Evolutionary conservation across 495 filamentous ascomycete species (phyloP), one percentile per base, ranked within the genome.

Genomic region (Penicillium silybi): DNA sequence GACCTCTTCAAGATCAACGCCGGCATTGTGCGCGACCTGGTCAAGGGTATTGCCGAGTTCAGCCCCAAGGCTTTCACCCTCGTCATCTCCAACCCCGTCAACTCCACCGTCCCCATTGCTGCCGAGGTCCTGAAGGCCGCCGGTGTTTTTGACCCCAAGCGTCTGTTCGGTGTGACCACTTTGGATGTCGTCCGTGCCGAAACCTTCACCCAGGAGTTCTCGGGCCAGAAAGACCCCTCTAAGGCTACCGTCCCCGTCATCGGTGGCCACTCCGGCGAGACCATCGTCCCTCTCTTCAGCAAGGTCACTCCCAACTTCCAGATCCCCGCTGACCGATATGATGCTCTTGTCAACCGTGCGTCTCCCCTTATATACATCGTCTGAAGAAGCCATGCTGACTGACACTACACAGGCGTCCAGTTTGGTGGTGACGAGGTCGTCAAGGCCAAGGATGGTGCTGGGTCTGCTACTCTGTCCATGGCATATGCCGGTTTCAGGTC

Each of bases 1-100:
- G 92, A 97, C 62, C 90, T 98, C 49, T 98, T 98, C 87, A 96
- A 93, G 75, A 90, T 95, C 77, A 97, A 97, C 64, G 92, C 92
- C 44, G 88, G 90, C 52, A 96, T 97, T 64, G 91, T 97, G 58
- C 87, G 88, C 64, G 87, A 86, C 53, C 79, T 97, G 46, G 83
- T 89, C 63, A 85, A 90, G 68, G 85, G 88, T 26, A 84, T 92
- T 57, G 92, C 93, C 53, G 85, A 97, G 67, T 80, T 83, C 61
- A 82, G 82, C 67, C 93, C 93, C 59, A 92, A 95, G 62, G 93
- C 93, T 34, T 97, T 85, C 73, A 82, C 92, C 66, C 83, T 97
- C 43, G 83, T 98, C 78, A 98, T 98, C 73, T 97, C 93, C 56
- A 98, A 98, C 81, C 93, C 93, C 29, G 93, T 98, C 72, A 98